phyloP scores from a whole-genome alignment of 305 asterid genomes.

The Solanum hybrid region DNA sequence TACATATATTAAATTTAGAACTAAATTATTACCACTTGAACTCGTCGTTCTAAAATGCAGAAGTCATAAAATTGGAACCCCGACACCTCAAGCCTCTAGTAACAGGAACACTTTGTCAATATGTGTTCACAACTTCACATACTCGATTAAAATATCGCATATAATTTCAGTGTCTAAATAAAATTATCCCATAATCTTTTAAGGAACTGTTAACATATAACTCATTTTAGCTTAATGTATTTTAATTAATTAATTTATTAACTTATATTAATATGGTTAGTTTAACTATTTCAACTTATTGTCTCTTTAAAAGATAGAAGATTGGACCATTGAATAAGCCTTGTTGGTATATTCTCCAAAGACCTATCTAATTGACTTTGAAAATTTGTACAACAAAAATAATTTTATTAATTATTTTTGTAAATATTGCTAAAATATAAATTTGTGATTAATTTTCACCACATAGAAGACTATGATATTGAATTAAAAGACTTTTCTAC shows the following conservation, averaged over 20 bases:
- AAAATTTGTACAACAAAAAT: no score
- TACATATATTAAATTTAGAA: not conserved
- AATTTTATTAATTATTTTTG: not conserved
- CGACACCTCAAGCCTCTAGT: not conserved
- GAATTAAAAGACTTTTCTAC: not conserved
- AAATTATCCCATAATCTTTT: not conserved
- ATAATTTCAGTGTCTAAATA: not conserved
- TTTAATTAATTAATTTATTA: not conserved
- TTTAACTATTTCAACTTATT: not conserved
- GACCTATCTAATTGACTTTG: not conserved
- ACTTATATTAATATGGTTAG: not conserved
- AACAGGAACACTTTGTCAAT: not conserved
- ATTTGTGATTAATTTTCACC: not conserved
- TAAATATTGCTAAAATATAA: not conserved
- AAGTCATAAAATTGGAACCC: not conserved
- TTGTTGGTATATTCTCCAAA: not conserved
- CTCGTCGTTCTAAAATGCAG: not conserved
- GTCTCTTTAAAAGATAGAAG: not conserved
- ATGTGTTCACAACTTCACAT: not conserved
- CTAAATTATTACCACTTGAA: not conserved
- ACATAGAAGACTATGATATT: not conserved
- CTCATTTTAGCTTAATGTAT: not conserved
- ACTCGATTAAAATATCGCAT: no score
- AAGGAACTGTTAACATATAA: not conserved
- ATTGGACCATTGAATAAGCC: not conserved